Conservation (phyloP, 2,329 filamentous ascomycete species). For the Celoporthe dispersa region DNA sequence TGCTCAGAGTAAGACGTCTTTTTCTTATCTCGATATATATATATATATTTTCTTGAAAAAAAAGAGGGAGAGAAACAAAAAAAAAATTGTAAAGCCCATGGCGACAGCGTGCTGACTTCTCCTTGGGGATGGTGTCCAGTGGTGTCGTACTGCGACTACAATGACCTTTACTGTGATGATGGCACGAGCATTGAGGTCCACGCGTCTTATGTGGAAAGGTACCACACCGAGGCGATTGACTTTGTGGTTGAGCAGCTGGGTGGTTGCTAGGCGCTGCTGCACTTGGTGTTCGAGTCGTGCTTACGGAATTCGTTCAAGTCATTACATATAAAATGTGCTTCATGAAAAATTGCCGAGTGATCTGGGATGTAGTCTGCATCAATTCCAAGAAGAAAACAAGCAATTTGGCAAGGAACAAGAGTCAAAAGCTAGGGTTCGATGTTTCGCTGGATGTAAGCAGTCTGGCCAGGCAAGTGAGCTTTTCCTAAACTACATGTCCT, state of each 20-base stretch:
- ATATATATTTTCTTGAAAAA: too few species aligned
- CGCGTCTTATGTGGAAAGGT: constrained; percentile 14
- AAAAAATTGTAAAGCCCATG: too few species aligned
- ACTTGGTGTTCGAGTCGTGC: not conserved
- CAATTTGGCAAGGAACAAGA: not conserved
- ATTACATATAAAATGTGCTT: not conserved
- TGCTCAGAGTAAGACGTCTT: constrained; percentile 3
- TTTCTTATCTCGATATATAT: not conserved
- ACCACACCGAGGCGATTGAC: constrained; percentile 11
- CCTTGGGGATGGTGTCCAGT: not conserved
- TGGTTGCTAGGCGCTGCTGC: constrained; percentile 7
- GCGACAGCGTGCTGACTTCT: not conserved
- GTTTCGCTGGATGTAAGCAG: not conserved
- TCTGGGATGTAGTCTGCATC: not conserved
- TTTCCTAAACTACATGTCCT: not conserved
- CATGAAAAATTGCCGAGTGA: not conserved
- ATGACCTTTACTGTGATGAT: constrained; percentile 20
- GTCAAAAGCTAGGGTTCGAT: not conserved
- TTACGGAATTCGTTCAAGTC: not conserved
- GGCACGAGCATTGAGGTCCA: constrained; percentile 17
- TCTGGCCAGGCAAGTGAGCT: not conserved
- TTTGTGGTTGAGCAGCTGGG: constrained; percentile 10
- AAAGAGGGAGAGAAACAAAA: too few species aligned
- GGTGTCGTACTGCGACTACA: constrained; percentile 19
- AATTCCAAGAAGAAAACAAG: not conserved